Evolutionary conservation across 2,329 filamentous ascomycete genomes (phyloP), one percentile per base, ranked within the genome.

Genomic region (Albifimbria verrucaria): DNA sequence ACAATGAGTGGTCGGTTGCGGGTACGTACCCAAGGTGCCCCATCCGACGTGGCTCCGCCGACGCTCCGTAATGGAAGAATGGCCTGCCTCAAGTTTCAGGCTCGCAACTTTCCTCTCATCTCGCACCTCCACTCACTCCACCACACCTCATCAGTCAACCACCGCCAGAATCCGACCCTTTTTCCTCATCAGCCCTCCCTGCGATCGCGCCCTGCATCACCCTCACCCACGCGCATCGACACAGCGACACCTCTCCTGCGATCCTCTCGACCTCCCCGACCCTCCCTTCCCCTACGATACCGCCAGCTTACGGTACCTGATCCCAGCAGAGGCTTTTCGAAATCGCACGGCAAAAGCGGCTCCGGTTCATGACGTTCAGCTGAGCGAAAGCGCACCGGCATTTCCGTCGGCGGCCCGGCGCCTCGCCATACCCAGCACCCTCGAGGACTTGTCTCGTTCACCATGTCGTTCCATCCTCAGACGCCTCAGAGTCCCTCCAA

Each of bases 401-500:
- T 49, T 58, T 66, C 60, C 58, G 65, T 63, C 65, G 63, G 59
- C 60, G 66, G 59, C 63, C 65, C 48, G 61, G 60, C 65, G 66
- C 66, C 62, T 64, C 59, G 67, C 61, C 55, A 59, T 56, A 58
- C 57, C 52, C 55, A 57, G n/a, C 63, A 57, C 63, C 58, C 56
- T 60, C 57, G 62, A 62, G 68, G 68, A 64, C 70, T 67, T 61
- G 64, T 68, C 70, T 28, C 45, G 24, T 48, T 36, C 74, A 80
- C 70, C 70, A 86, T 86, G 82, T 83, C 81, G 73, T 85, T 82
- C 77, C 82, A 86, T 69, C 83, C 83, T 62, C 82, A 82, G 65
- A 87, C 83, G 62, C 84, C 84, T 67, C 83, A 86, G 76, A 87
- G 83, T 68, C 83, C 83, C 66, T 85, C 81, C 66, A 80, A 84